phyloP scores from a whole-genome alignment of 495 filamentous ascomycete genomes.

The Xanthoparmelia taractica region DNA sequence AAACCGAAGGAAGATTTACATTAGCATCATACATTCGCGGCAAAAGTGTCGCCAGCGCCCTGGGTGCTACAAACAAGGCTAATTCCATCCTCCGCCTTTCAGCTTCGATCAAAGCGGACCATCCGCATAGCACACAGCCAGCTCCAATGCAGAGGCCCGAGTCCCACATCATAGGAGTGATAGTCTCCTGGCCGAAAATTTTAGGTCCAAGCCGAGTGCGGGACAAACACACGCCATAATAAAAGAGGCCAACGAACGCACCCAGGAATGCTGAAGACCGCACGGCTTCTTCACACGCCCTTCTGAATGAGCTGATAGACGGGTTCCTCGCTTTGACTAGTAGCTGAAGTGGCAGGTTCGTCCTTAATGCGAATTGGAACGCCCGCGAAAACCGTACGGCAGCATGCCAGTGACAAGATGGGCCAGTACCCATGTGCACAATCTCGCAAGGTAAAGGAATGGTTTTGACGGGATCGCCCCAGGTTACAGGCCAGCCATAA shows the following conservation, averaged over 20 bases:
- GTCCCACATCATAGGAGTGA: slow-evolving; percentile 55
- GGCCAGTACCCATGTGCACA: slow-evolving; percentile 74
- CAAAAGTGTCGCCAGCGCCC: slow-evolving; percentile 68
- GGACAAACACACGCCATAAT: slow-evolving; percentile 79
- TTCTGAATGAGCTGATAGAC: slow-evolving; percentile 35
- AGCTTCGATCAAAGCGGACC: slow-evolving; percentile 74
- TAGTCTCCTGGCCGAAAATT: slow-evolving; percentile 46
- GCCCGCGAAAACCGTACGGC: slow-evolving; percentile 59
- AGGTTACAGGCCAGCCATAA: slow-evolving; percentile 56
- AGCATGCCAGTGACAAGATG: slow-evolving; percentile 73
- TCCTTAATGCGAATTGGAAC: slow-evolving; percentile 67
- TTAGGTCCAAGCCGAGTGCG: slow-evolving; percentile 72
- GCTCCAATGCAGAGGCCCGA: slow-evolving; percentile 64
- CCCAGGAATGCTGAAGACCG: slow-evolving; percentile 79
- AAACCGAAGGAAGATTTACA: slow-evolving; percentile 31
- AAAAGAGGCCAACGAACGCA: slow-evolving; percentile 73
- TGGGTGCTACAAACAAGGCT: slow-evolving; percentile 76
- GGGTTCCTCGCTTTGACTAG: slow-evolving; percentile 52
- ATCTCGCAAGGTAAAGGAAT: slow-evolving; percentile 80
- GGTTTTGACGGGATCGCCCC: slow-evolving; percentile 69
- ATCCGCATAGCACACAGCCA: slow-evolving; percentile 75
- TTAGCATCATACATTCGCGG: slow-evolving; percentile 64
- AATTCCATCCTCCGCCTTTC: slow-evolving; percentile 64
- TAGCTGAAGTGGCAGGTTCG: slow-evolving; percentile 74
- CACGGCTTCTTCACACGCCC: slow-evolving; percentile 52